These are phyloP conservation scores for Beauveria bassiana DNA, from an alignment of 2,329 filamentous ascomycete genomes.

Conservation along the genomic window DNA sequence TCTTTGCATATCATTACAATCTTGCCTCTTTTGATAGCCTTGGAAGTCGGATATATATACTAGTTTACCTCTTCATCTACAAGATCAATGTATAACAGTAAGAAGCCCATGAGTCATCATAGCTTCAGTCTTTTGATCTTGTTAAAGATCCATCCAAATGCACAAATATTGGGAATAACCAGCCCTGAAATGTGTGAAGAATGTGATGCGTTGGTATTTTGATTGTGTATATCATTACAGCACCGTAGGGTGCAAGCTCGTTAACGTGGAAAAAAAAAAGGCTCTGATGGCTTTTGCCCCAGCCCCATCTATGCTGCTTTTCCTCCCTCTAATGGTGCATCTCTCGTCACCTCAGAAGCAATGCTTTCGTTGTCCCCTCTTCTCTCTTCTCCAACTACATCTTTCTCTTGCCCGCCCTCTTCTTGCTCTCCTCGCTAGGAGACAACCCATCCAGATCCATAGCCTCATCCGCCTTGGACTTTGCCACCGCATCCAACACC, in stretches of 20 bases:
- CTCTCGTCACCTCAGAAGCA: not conserved
- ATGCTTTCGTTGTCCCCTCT: not conserved
- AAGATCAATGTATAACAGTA: too few relatives aligned
- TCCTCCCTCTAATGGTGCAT: not conserved
- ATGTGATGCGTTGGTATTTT: not conserved
- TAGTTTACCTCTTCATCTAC: too few relatives aligned
- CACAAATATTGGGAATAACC: not conserved
- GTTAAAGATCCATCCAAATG: too few relatives aligned
- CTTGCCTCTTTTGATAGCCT: not conserved
- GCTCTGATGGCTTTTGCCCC: not conserved
- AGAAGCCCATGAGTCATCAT: too few relatives aligned
- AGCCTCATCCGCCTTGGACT: slow-evolving; percentile 34
- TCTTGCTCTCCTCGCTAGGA: slow-evolving; percentile 39
- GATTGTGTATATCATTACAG: slow-evolving; percentile 7
- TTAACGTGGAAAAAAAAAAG: not conserved
- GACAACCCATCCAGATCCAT: slow-evolving; percentile 51
- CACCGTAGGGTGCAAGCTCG: not conserved
- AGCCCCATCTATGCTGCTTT: not conserved
- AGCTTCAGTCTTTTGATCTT: too few relatives aligned
- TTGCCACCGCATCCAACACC: slow-evolving; percentile 34
- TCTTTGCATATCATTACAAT: not conserved
- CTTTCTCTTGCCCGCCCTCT: slow-evolving; percentile 46
- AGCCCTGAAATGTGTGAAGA: too few relatives aligned
- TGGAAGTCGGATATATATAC: not conserved
- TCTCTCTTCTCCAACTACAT: slow-evolving; percentile 27